Percentiles rank a stretch among this genome's conserved stretches.
phyloP scores from a whole-genome alignment of 768 basidiomycete species.

The Leccinum barrowsii region DNA sequence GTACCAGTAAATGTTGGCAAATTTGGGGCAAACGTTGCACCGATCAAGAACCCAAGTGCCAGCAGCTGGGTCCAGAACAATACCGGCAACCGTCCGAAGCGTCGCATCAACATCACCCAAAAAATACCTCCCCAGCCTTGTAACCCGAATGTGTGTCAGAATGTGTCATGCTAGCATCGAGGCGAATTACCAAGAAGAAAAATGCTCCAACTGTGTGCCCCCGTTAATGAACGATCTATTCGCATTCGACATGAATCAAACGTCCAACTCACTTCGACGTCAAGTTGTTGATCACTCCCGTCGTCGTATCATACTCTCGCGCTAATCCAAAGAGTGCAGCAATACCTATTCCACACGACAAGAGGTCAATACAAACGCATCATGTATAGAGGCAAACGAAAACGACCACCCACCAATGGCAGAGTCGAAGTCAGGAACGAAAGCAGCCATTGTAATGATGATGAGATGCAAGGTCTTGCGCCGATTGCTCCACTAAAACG shows the following conservation, averaged over 20 bases:
- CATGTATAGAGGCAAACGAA: background rate
- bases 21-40: conserved; percentile 49
- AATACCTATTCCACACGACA: conserved; percentile 35
- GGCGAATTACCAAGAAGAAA: conserved; percentile 38
- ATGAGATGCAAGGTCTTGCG: conserved; percentile 46
- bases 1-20: conserved; percentile 45
- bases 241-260: background rate
- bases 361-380: background rate
- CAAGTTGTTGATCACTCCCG: conserved; percentile 47
- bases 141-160: conserved; percentile 4
- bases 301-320: conserved; percentile 40
- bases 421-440: conserved; percentile 54
- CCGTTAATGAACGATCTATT: background rate
- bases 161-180: background rate
- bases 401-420: conserved; percentile 38
- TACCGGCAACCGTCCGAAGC: conserved; percentile 29
- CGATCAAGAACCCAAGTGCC: conserved; percentile 45
- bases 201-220: conserved; percentile 40
- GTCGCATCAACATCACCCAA: conserved; percentile 30
- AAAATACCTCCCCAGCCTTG: conserved; percentile 32
- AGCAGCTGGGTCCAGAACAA: conserved; percentile 37
- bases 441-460: conserved; percentile 49
- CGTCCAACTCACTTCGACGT: conserved; percentile 40
- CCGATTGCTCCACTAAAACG: conserved; percentile 39
- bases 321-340: conserved; percentile 49